Evolutionary conservation across 2,329 filamentous ascomycete genomes (phyloP).

Genomic region (Amauroascus verrucosus): DNA sequence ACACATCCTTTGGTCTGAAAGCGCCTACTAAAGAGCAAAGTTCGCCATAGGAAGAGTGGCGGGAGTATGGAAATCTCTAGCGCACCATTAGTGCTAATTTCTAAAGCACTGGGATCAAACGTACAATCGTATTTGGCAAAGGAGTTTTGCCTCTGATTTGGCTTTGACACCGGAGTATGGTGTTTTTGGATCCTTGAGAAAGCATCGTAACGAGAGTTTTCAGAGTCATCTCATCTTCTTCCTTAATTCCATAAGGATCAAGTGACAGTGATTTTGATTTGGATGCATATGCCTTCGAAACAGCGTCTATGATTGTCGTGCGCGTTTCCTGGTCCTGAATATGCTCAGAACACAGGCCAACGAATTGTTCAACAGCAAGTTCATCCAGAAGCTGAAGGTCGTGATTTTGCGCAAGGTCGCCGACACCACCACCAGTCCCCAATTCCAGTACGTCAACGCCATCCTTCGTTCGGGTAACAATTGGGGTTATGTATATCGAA

Average conservation of each 20-base stretch:
- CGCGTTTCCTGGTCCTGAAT: conserved; percentile 25
- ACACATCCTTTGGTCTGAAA: conserved; percentile 65
- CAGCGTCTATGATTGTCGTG: conserved; percentile 23
- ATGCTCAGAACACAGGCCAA: conserved; percentile 41
- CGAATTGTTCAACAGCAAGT: conserved; percentile 43
- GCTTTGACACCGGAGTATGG: not conserved
- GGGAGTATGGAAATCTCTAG: conserved; percentile 67
- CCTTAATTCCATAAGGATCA: conserved; percentile 29
- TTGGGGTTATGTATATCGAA: conserved; percentile 67
- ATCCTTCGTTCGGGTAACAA: conserved; percentile 50
- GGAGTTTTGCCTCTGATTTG: not conserved
- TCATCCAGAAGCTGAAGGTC: conserved; percentile 52
- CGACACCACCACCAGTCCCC: conserved; percentile 68
- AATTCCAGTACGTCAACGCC: conserved; percentile 59
- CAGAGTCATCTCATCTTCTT: conserved; percentile 31
- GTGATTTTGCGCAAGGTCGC: conserved; percentile 58
- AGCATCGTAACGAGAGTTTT: conserved; percentile 28
- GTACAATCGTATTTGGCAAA: conserved; percentile 29
- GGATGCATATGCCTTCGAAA: conserved; percentile 27
- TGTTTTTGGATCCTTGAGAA: conserved; percentile 18
- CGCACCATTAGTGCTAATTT: not conserved
- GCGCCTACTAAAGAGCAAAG: conserved; percentile 58
- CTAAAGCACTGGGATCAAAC: conserved; percentile 11
- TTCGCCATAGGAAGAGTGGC: conserved; percentile 79
- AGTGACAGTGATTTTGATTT: conserved; percentile 29